Percentiles rank a stretch among this genome's conserved stretches.
Conservation (phyloP, 1,284 basidiomycete genomes). For the Heterobasidion parviporum region DNA sequence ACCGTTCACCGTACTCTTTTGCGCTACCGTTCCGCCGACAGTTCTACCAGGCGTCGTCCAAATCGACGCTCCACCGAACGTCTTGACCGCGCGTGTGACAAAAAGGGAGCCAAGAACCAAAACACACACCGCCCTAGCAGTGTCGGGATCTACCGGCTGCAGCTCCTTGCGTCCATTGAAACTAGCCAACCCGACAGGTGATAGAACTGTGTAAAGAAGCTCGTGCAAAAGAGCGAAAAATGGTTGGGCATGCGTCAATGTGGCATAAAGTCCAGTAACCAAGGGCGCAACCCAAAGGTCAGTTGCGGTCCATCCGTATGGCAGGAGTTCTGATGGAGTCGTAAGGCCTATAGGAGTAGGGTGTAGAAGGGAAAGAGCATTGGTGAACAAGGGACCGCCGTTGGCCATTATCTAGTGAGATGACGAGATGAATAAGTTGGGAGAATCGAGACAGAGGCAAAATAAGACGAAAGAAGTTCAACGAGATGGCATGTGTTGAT, state of each 20-base stretch:
- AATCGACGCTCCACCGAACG: slow-evolving; percentile 28
- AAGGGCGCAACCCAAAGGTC: slow-evolving; percentile 72
- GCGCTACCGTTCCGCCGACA: too few species aligned
- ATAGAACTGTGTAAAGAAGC: slow-evolving; percentile 35
- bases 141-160: slow-evolving; percentile 46
- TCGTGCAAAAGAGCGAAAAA: slow-evolving; percentile 61
- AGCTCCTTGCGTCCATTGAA: slow-evolving; percentile 9
- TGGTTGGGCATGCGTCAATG: slow-evolving; percentile 70
- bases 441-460: not conserved
- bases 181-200: slow-evolving; percentile 15
- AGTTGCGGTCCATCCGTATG: slow-evolving; percentile 68
- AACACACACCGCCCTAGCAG: slow-evolving; percentile 61
- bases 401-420: slow-evolving; percentile 54
- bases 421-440: not conserved
- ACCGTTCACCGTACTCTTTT: too few species aligned
- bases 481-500: not conserved
- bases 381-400: slow-evolving; percentile 64
- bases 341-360: slow-evolving; percentile 53
- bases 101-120: slow-evolving; percentile 52
- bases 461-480: not conserved
- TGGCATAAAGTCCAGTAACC: slow-evolving; percentile 60
- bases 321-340: slow-evolving; percentile 60
- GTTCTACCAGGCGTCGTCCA: too few species aligned
- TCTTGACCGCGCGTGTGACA: slow-evolving; percentile 45
- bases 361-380: slow-evolving; percentile 59